Percentiles rank a stretch among this genome's conserved stretches.
These are phyloP conservation scores for Fusarium concolor DNA, from an alignment of 2,329 filamentous ascomycete genomes.

Conservation along the genomic window DNA sequence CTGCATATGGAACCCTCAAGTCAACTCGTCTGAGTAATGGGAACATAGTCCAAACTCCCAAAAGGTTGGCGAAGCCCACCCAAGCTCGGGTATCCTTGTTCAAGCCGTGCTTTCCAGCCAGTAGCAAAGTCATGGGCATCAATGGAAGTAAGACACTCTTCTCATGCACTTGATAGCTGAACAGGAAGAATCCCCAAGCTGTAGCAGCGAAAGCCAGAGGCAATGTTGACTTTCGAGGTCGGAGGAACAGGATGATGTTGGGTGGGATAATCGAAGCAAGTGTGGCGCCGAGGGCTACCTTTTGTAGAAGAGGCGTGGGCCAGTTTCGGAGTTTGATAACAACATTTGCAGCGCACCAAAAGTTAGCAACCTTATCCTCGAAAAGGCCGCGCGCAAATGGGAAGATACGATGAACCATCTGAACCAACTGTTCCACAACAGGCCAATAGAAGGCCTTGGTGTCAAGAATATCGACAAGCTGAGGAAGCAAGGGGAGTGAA, in stretches of 20 bases:
- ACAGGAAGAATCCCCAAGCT: constrained; percentile 97
- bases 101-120: constrained; percentile 82
- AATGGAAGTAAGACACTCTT: constrained; percentile 95
- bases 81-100: constrained; percentile 82
- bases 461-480: constrained; percentile 69
- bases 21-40: constrained; percentile 89
- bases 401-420: constrained; percentile 92
- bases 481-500: constrained; percentile 70
- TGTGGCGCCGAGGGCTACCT: constrained; percentile 79
- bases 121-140: constrained; percentile 89
- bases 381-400: constrained; percentile 96
- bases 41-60: constrained; percentile 94
- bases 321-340: constrained; percentile 87
- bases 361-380: constrained; percentile 98
- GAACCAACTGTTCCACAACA: constrained; percentile 79
- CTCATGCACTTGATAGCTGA: constrained; percentile 98
- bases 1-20: constrained; percentile 83
- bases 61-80: constrained; percentile 95
- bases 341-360: constrained; percentile 95
- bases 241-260: constrained; percentile 81
- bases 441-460: constrained; percentile 78
- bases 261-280: constrained; percentile 81
- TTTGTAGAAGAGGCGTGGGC: constrained; percentile 77
- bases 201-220: constrained; percentile 85
- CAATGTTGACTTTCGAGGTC: constrained; percentile 80